A percentile compares a stretch with the other conserved stretches of the same genome.
phyloP scores from a whole-genome alignment of 257 asterid species.

The Nicotiana knightiana region DNA sequence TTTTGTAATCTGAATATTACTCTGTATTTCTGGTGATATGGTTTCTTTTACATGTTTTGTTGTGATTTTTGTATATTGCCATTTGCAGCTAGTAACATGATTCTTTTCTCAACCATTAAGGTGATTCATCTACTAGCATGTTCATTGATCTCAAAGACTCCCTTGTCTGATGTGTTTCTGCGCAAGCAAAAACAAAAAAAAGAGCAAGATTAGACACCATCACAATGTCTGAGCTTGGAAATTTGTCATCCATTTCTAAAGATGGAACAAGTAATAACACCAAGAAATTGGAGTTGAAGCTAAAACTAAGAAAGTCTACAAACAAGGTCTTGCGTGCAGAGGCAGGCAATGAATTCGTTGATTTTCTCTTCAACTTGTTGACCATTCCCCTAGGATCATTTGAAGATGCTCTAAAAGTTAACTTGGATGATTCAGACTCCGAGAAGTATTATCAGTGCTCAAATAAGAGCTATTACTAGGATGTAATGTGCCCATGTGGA shows the following conservation, averaged over 20 bases:
- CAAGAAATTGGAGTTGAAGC: no score
- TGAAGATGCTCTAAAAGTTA: background rate
- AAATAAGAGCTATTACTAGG: background rate
- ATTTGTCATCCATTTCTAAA: background rate
- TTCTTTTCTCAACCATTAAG: background rate
- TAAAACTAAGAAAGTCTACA: no score
- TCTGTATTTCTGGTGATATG: background rate
- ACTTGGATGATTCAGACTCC: no score
- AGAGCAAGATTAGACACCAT: background rate
- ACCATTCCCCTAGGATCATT: conserved; percentile 8
- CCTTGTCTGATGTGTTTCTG: conserved; percentile 3
- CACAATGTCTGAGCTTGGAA: background rate
- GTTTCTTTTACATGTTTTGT: background rate
- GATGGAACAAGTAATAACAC: no score
- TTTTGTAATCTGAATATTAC: no score
- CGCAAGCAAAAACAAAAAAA: background rate
- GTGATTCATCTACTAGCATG: background rate
- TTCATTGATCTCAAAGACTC: background rate
- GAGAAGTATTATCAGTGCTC: accelerated
- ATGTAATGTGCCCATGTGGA: background rate
- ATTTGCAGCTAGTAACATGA: background rate
- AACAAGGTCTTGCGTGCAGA: no score
- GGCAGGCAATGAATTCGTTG: no score
- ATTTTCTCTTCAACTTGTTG: conserved; percentile 13
- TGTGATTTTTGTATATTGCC: background rate